These are phyloP conservation scores for Penicillium sp. DNA, from an alignment of 2,329 filamentous ascomycete species.

Conservation along the genomic window DNA sequence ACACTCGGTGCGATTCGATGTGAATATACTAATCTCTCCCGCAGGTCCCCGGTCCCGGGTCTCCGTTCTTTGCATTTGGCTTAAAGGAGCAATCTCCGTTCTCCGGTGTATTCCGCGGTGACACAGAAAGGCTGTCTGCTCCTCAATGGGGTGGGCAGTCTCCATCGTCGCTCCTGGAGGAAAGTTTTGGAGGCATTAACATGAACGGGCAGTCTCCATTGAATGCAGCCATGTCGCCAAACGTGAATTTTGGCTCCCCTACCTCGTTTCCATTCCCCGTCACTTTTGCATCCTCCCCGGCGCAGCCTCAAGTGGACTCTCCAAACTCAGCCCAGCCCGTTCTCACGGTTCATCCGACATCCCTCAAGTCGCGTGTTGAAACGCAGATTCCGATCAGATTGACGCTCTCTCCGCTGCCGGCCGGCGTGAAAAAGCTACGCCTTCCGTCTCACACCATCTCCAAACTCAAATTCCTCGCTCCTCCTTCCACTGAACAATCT, in stretches of 20 bases:
- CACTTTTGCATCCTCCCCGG: constrained; percentile 30
- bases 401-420: constrained; percentile 70
- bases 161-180: constrained; percentile 45
- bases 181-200: constrained; percentile 46
- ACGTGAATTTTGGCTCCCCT: constrained; percentile 29
- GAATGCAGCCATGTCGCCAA: constrained; percentile 38
- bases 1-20: neutral
- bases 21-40: constrained; percentile 7
- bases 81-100: constrained; percentile 41
- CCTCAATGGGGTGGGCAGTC: constrained; percentile 43
- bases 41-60: constrained; percentile 25
- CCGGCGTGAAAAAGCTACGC: constrained; percentile 74
- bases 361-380: constrained; percentile 85
- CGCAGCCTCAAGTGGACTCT: constrained; percentile 28
- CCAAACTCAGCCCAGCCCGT: constrained; percentile 39
- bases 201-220: constrained; percentile 46
- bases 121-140: constrained; percentile 33
- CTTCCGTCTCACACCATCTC: constrained; percentile 88
- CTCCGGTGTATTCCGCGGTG: constrained; percentile 28
- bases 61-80: constrained; percentile 36
- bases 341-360: constrained; percentile 64
- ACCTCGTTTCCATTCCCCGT: constrained; percentile 41
- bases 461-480: constrained; percentile 85
- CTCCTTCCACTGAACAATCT: constrained; percentile 62
- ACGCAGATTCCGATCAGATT: constrained; percentile 91